Evolutionary conservation across 345 rosid genomes (phyloP).

Genomic region (Ceriops decandra): DNA sequence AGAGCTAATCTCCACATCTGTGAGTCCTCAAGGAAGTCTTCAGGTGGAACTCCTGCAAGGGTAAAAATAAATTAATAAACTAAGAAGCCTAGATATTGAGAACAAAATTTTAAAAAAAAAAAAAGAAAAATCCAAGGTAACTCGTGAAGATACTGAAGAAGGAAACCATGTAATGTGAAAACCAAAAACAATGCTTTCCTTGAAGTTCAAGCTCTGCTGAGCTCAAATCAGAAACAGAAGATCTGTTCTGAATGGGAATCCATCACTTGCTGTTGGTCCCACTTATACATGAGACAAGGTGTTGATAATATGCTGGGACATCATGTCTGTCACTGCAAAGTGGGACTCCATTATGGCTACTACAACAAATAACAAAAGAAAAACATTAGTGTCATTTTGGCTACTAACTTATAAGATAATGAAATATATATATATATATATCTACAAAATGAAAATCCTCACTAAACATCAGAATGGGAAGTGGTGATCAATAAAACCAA

Average conservation of each 20-base stretch:
- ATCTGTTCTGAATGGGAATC: slow-evolving; percentile 81
- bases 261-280: slow-evolving; percentile 78
- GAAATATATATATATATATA: slow-evolving; percentile 9
- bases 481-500: slow-evolving; percentile 5
- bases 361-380: slow-evolving; percentile 26
- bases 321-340: slow-evolving; percentile 71
- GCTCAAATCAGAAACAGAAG: slow-evolving; percentile 55
- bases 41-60: slow-evolving; percentile 66
- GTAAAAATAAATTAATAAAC: slow-evolving; percentile 24
- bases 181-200: slow-evolving; percentile 61
- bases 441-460: not conserved
- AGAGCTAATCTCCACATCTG: slow-evolving; percentile 70
- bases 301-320: slow-evolving; percentile 65
- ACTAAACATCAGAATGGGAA: slow-evolving; percentile 3
- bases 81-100: not conserved
- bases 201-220: slow-evolving; percentile 62
- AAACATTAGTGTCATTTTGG: slow-evolving; percentile 1
- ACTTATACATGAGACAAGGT: slow-evolving; percentile 69
- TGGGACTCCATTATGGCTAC: slow-evolving; percentile 47
- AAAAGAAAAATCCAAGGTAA: not conserved
- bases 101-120: not conserved
- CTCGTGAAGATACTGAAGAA: not conserved
- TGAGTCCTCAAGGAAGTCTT: slow-evolving; percentile 70
- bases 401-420: not conserved
- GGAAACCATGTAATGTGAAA: not conserved